phyloP scores from a whole-genome alignment of 129 eudicot genomes.

The Helianthus annuus region DNA sequence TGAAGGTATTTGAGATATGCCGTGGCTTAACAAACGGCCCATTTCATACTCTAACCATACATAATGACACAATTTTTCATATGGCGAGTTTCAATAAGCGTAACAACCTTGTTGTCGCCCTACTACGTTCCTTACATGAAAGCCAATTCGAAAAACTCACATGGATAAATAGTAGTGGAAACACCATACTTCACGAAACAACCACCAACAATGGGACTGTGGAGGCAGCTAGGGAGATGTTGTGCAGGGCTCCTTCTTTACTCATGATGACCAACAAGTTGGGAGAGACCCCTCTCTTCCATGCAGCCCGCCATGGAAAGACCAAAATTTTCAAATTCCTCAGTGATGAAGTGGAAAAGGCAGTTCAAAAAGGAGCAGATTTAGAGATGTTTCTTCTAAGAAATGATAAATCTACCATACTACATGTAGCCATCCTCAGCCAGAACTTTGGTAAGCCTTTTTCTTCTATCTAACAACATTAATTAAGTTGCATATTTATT shows the following conservation, averaged over 20 bases:
- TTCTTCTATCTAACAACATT: not conserved
- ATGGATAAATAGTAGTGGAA: not conserved
- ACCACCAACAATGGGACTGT: slow-evolving; percentile 10
- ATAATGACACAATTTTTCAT: slow-evolving; percentile 27
- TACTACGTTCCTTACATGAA: not conserved
- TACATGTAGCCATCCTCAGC: slow-evolving; percentile 22
- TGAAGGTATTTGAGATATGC: slow-evolving; percentile 14
- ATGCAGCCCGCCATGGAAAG: slow-evolving; percentile 22
- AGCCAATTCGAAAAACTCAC: not conserved
- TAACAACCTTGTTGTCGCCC: not conserved
- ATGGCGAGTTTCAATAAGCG: slow-evolving; percentile 20
- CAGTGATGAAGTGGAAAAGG: not conserved
- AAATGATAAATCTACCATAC: slow-evolving; percentile 15
- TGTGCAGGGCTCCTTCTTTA: slow-evolving; percentile 13
- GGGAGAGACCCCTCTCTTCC: slow-evolving; percentile 24
- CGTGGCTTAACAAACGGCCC: slow-evolving; percentile 9
- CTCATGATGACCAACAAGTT: not conserved
- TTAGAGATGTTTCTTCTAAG: not conserved
- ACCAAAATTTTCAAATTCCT: slow-evolving; percentile 20
- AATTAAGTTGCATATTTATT: not conserved
- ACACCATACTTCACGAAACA: slow-evolving; percentile 26
- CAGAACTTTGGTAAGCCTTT: slow-evolving; percentile 26
- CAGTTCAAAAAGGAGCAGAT: not conserved
- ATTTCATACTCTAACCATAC: slow-evolving; percentile 11
- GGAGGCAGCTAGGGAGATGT: not conserved